phyloP scores from a whole-genome alignment of 352 stramenopile species.

The Phytopythium boreale region DNA sequence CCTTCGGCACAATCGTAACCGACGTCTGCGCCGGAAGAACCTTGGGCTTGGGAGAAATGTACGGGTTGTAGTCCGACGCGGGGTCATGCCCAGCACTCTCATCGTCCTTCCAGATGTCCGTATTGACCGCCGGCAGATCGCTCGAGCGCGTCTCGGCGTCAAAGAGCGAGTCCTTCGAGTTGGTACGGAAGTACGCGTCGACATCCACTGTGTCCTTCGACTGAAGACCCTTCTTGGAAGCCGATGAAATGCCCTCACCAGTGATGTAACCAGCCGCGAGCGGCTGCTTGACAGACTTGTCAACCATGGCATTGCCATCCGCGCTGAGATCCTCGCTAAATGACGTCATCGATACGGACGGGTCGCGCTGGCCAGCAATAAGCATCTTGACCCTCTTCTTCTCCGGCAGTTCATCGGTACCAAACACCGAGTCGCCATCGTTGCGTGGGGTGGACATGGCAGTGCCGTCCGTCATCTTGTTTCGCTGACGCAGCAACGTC shows the following conservation, averaged over 20 bases:
- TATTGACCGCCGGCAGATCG: conserved; percentile 25
- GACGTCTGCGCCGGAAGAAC: conserved; percentile 14
- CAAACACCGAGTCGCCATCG: conserved; percentile 45
- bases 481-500: conserved; percentile 77
- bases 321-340: conserved; percentile 29
- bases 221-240: conserved; percentile 25
- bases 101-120: conserved; percentile 34
- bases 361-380: conserved; percentile 32
- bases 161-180: conserved; percentile 59
- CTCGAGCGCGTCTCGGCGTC: conserved; percentile 29
- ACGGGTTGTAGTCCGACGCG: conserved; percentile 40
- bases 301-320: not conserved
- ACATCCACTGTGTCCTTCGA: conserved; percentile 29
- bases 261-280: conserved; percentile 25
- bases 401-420: conserved; percentile 55
- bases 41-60: conserved; percentile 53
- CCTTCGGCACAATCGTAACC: conserved; percentile 24
- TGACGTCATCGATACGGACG: conserved; percentile 29
- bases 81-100: conserved; percentile 20
- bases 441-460: conserved; percentile 20
- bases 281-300: conserved; percentile 3
- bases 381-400: conserved; percentile 77
- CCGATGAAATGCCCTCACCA: conserved; percentile 30
- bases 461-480: conserved; percentile 66
- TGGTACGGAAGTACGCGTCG: conserved; percentile 37